phyloP scores from a whole-genome alignment of 495 filamentous ascomycete species.

The Copromyces sp. region DNA sequence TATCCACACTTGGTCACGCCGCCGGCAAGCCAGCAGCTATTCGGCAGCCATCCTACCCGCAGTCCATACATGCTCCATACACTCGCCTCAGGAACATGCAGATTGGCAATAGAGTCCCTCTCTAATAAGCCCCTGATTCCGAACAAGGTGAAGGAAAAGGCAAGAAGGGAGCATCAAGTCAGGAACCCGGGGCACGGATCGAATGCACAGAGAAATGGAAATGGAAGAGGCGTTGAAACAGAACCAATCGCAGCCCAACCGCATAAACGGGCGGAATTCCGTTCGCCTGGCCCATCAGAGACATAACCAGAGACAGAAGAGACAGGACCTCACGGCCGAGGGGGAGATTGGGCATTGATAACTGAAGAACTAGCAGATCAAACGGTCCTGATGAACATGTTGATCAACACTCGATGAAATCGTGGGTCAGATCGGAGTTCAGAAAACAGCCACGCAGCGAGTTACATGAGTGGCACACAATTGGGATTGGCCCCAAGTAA shows the following conservation, averaged over 20 bases:
- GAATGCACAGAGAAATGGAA: slow-evolving; percentile 11
- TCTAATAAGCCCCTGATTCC: not conserved
- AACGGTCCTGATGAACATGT: not conserved
- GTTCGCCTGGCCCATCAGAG: slow-evolving; percentile 2
- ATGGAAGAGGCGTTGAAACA: slow-evolving; percentile 15
- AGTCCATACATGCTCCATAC: not conserved
- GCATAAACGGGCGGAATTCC: slow-evolving; percentile 9
- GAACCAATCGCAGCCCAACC: slow-evolving; percentile 10
- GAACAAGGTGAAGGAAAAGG: not conserved
- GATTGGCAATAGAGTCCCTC: not conserved
- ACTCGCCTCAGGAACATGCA: not conserved
- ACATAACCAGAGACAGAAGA: not conserved
- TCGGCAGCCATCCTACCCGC: not conserved
- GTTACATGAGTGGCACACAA: not conserved
- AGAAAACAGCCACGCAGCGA: not conserved
- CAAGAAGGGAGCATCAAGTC: no score
- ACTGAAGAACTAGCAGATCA: not conserved
- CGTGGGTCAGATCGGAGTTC: not conserved
- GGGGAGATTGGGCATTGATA: not conserved
- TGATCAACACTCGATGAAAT: not conserved
- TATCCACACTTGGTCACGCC: not conserved
- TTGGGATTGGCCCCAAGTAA: not conserved
- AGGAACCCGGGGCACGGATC: slow-evolving; percentile 1
- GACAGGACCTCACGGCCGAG: not conserved
- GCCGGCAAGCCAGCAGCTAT: not conserved